Percentiles rank a stretch among this genome's conserved stretches.
Evolutionary conservation across 257 asterid genomes (phyloP).

Genomic region (Nemophila menziesii): DNA sequence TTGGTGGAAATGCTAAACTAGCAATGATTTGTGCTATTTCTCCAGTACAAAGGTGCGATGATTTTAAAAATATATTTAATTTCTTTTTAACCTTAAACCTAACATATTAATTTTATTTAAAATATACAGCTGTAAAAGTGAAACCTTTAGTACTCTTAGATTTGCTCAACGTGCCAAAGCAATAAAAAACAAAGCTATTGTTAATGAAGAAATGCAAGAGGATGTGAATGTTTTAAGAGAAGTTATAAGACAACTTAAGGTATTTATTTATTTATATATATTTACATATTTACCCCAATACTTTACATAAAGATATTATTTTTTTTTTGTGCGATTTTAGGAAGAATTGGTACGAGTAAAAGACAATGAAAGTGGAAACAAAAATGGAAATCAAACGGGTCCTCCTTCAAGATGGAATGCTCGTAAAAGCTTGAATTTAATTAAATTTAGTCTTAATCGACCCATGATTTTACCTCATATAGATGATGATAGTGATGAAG

Average conservation of each 20-base stretch:
- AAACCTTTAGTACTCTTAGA: slow-evolving; percentile 86
- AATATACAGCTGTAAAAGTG: slow-evolving; percentile 73
- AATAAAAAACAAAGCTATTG: slow-evolving; percentile 78
- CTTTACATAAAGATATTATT: neutral
- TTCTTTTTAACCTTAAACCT: neutral
- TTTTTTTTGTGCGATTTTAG: slow-evolving; percentile 13
- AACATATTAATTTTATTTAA: slow-evolving; percentile 3
- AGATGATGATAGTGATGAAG: slow-evolving; percentile 85
- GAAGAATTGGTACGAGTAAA: slow-evolving; percentile 79
- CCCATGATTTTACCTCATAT: slow-evolving; percentile 56
- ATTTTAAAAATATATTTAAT: neutral
- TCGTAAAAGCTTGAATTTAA: slow-evolving; percentile 78
- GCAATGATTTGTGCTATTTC: slow-evolving; percentile 98
- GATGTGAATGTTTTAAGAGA: slow-evolving; percentile 80
- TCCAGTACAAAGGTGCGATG: slow-evolving; percentile 67
- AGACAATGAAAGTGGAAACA: too few relatives aligned
- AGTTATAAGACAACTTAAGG: slow-evolving; percentile 77
- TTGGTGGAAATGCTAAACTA: slow-evolving; percentile 94
- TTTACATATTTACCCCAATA: neutral
- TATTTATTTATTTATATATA: neutral
- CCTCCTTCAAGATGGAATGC: slow-evolving; percentile 78
- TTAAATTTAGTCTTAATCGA: slow-evolving; percentile 86
- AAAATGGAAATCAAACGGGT: slow-evolving; percentile 36
- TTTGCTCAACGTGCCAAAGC: slow-evolving; percentile 99
- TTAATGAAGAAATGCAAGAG: slow-evolving; percentile 93